These are phyloP conservation scores for Symbiotaphrina buchneri DNA, from an alignment of 495 filamentous ascomycete genomes.

Conservation along the genomic window DNA sequence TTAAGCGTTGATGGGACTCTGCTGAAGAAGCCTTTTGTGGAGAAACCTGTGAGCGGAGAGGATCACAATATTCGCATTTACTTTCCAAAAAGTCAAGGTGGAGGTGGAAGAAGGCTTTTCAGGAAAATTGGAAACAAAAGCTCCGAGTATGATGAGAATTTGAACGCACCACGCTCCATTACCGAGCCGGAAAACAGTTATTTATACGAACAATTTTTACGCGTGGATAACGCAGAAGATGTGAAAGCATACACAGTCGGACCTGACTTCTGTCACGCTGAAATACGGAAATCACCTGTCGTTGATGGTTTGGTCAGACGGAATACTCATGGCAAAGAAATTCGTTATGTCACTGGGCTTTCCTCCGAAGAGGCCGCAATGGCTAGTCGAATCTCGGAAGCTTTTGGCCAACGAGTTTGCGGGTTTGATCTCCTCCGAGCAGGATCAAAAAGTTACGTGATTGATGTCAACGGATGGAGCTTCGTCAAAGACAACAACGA, in stretches of 20 bases:
- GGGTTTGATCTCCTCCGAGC: conserved; percentile 89
- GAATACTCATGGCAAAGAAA: conserved; percentile 92
- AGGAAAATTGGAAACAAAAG: conserved; percentile 97
- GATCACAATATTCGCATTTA: conserved; percentile 99
- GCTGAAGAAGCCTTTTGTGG: conserved; percentile 86
- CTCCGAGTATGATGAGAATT: conserved; percentile 64
- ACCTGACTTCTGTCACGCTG: conserved; percentile 80
- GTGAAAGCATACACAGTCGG: conserved; percentile 98
- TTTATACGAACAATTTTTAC: conserved; percentile 91
- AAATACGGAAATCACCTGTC: conserved; percentile 90
- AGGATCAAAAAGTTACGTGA: conserved; percentile 79
- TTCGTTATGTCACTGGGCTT: conserved; percentile 79
- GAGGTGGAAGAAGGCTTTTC: conserved; percentile 80
- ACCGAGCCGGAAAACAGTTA: conserved; percentile 62
- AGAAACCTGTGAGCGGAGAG: conserved; percentile 95
- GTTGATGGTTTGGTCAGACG: conserved; percentile 89
- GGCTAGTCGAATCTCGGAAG: conserved; percentile 70
- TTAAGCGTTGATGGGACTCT: conserved; percentile 64
- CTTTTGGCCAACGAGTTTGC: conserved; percentile 88
- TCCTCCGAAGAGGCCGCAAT: conserved; percentile 62
- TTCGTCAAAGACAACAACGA: conserved; percentile 99
- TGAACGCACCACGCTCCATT: conserved; percentile 56
- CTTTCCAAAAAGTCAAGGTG: conserved; percentile 63
- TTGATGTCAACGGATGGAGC: conserved; percentile 98
- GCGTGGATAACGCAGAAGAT: conserved; percentile 88